Base-by-base conservation (phyloP, 768 basidiomycete genomes). In the Hygrophoropsis aurantiaca region DNA sequence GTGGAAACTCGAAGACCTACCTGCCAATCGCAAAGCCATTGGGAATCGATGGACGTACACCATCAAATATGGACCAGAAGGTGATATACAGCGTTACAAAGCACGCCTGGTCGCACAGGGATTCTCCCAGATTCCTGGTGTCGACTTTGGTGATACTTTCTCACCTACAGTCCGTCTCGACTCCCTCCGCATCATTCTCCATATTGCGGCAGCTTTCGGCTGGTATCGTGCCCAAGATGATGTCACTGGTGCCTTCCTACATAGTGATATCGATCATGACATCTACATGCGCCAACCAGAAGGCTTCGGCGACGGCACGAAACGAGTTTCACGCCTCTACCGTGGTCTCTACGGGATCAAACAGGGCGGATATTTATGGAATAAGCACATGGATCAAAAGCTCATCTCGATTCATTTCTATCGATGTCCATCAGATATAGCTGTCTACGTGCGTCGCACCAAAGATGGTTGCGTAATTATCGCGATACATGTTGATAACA, bases 101-200 rank as follows among this genome's bases (percentile, higher is more conserved):
- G 74, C 65, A 10, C 49, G 70, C 11, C 63, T 78, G 1, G 72
- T 76, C 0, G 72, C 71, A 0, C 61, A 72, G 44, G 74, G 74
- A 0, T 75, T 62, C 56, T 58, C 63, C 0, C 74, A 79, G 32
- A 55, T 62, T 1, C 58, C 54, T 3, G 70, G 71, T 2, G 37
- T 68, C 4, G 69, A 77, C 40, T 77, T 62, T 37, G 45, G 53
- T 25, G 65, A 67, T 8, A 68, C 63, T 0, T 68, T 52, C 34
- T 55, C 61, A 0, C 64, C 64, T 0, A 59, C 65, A 0, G 52
- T 62, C 1, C 39, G 50, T 8, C 56, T 65, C 11, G 58, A 64
- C 5, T 58, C 58, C 0, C 41, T 68, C 8, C 24, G 49, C 9
- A 21, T 42, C 9, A 49, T 69, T 8, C 53, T 66, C 0, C 53